Conservation (phyloP, 768 basidiomycete species). For the Leucogyrophana mollusca region DNA sequence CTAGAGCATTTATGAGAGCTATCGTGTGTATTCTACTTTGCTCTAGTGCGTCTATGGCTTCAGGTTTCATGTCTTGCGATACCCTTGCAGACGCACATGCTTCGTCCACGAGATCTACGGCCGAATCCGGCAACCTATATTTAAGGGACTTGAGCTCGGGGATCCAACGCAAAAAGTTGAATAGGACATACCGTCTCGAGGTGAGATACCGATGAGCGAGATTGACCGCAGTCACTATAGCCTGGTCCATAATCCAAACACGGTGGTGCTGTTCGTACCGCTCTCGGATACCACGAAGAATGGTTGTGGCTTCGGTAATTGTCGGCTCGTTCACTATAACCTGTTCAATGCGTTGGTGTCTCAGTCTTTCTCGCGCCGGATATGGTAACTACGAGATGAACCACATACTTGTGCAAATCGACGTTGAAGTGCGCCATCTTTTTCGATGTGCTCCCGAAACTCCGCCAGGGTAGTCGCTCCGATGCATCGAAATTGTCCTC, state of each 20-base stretch:
- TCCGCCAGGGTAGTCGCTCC: slow-evolving; percentile 8
- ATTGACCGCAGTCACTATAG: slow-evolving; percentile 6
- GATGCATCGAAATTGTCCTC: slow-evolving; percentile 8
- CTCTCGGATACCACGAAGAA: slow-evolving; percentile 7
- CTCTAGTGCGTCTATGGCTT: slow-evolving; percentile 4
- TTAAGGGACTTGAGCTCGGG: no score
- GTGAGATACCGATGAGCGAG: slow-evolving; percentile 9
- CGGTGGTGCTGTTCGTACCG: slow-evolving; percentile 6
- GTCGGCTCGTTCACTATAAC: slow-evolving; percentile 9
- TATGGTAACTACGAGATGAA: background rate
- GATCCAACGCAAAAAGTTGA: background rate
- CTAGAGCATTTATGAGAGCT: slow-evolving; percentile 3
- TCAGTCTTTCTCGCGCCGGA: no score
- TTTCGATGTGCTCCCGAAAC: slow-evolving; percentile 10
- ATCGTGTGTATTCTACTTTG: background rate
- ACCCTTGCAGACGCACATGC: slow-evolving; percentile 8
- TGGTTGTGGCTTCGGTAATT: slow-evolving; percentile 5
- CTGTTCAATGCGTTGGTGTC: background rate
- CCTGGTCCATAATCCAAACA: slow-evolving; percentile 8
- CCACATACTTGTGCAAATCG: slow-evolving; percentile 7
- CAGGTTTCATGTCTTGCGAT: slow-evolving; percentile 5
- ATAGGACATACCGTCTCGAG: slow-evolving; percentile 6
- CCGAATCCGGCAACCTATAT: slow-evolving; percentile 7
- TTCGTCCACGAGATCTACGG: slow-evolving; percentile 8
- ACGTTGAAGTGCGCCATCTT: slow-evolving; percentile 9